Evolutionary conservation across 768 basidiomycete species (phyloP), one percentile per base, ranked within the genome.

Genomic region (Tephrocybe sp.): DNA sequence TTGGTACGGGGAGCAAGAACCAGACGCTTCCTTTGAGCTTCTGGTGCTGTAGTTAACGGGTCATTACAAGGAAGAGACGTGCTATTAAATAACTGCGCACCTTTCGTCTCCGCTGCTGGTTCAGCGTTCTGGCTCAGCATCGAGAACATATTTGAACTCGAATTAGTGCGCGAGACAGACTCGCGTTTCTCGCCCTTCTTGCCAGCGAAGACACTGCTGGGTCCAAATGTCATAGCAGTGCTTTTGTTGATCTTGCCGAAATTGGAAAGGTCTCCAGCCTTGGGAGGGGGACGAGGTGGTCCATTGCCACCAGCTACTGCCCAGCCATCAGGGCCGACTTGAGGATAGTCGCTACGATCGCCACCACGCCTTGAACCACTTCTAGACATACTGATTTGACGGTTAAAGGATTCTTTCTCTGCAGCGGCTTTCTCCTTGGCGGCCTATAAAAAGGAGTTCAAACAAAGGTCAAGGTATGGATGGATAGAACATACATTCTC

Each of bases 281-380:
- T 88, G 49, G 87, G 69, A 32, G 82, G 82, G 22, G 83, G 79
- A 19, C 84, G 81, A 46, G 78, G 59, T 28, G 77, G 64, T 30
- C 73, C 71, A 44, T 64, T 62, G 49, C 79, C 74, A 45, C 79
- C 75, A 44, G 86, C 82, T 16, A 86, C 84, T 28, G 88, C 82
- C 94, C 95, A 98, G n/a, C 91, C 91, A 52, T 98, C 94, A 25
- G 86, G 78, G 22, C 83, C 84, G 47, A 77, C 71, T 48, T 82
- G 82, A 13, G 77, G 70, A 39, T 71, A 73, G 9, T 79, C 77
- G 36, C 74, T 77, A 51, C 87, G 79, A 7, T 89, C 82, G 15
- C 81, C 84, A 31, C 94, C 96, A 35, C 93, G 86, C 45, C 92
- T 81, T 47, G 95, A 98, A 31, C 92, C 92, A 31, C 89, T 87